These are phyloP conservation scores for Solanum lycopersicoides DNA, from an alignment of 257 asterid genomes.

Conservation along the genomic window DNA sequence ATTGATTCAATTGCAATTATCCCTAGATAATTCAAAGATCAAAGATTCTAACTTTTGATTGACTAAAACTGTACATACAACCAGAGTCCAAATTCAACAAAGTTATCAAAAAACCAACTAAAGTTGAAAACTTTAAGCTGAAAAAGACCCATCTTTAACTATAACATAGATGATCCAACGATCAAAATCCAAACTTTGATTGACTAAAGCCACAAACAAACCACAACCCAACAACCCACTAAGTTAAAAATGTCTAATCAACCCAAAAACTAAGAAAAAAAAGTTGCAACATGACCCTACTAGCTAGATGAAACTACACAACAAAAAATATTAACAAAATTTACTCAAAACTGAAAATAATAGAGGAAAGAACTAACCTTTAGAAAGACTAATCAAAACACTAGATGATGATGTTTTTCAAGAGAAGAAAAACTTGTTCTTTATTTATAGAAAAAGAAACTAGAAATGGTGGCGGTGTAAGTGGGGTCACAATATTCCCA, in stretches of 20 bases:
- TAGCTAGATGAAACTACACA: not conserved
- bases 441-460: slow-evolving; percentile 15
- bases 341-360: not conserved
- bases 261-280: not conserved
- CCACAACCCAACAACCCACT: not conserved
- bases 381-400: not conserved
- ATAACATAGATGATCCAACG: not conserved
- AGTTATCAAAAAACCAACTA: not conserved
- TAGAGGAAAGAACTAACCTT: not conserved
- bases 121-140: not conserved
- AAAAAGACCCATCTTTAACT: not conserved
- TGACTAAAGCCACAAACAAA: not conserved
- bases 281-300: not conserved
- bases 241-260: not conserved
- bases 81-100: not conserved
- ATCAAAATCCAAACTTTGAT: not conserved
- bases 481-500: not conserved
- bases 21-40: not conserved
- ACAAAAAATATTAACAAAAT: not conserved
- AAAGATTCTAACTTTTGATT: not conserved
- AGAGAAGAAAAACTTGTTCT: not conserved
- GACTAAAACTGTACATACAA: not conserved
- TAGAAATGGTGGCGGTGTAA: slow-evolving; percentile 1
- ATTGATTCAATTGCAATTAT: not conserved
- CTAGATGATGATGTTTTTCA: not conserved